Conservation (phyloP, 75 land plant species). For the Sequoia sempervirens region DNA sequence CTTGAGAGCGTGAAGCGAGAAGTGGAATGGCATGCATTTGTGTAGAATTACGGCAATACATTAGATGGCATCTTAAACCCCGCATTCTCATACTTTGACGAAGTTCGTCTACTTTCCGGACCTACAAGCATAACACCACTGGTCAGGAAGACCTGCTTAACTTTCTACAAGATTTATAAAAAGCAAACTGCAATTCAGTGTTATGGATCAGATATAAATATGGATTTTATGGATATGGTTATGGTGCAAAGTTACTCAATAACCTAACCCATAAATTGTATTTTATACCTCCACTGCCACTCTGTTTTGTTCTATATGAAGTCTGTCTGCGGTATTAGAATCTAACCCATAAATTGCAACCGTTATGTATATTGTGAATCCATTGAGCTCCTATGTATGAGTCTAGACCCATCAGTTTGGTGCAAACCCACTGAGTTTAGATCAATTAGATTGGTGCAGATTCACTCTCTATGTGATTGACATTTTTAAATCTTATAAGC, state of each 20-base stretch:
- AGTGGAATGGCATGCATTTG: slow-evolving; percentile 78
- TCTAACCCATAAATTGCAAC: background rate
- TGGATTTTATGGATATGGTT: background rate
- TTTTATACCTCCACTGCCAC: background rate
- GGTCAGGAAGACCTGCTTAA: background rate
- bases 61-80: slow-evolving; percentile 82
- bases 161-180: background rate
- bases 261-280: background rate
- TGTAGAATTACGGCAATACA: slow-evolving; percentile 78
- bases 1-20: slow-evolving; percentile 86
- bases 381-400: background rate
- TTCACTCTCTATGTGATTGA: too few species aligned
- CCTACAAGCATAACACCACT: slow-evolving; percentile 33
- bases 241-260: background rate
- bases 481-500: too few species aligned
- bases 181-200: background rate
- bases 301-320: background rate
- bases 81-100: slow-evolving; percentile 84
- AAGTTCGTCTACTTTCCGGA: slow-evolving; percentile 61
- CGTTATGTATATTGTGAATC: background rate
- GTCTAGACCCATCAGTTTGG: too few species aligned
- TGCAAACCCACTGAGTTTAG: too few species aligned
- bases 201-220: background rate
- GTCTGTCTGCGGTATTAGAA: background rate
- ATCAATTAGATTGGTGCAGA: too few species aligned